phyloP scores from a whole-genome alignment of 1,284 basidiomycete genomes.

The Marasmius fiardii region DNA sequence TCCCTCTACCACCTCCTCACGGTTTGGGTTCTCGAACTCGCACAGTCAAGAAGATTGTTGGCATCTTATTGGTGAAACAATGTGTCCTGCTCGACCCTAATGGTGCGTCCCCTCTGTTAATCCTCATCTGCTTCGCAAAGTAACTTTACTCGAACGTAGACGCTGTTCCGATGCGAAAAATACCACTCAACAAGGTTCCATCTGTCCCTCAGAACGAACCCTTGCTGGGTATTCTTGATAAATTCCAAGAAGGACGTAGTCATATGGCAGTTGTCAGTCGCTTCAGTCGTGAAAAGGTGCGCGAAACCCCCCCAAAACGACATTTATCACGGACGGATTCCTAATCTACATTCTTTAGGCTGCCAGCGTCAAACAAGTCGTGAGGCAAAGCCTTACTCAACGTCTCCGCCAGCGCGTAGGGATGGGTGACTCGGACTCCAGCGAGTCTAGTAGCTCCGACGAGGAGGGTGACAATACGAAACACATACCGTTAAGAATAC shows the following conservation, averaged over 20 bases:
- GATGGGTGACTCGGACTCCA: constrained; percentile 56
- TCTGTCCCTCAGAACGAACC: constrained; percentile 86
- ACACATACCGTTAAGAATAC: constrained; percentile 18
- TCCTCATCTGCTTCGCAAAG: not conserved
- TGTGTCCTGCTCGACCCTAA: constrained; percentile 89
- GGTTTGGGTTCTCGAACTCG: constrained; percentile 27
- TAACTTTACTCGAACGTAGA: constrained; percentile 37
- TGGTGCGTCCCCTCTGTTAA: constrained; percentile 36
- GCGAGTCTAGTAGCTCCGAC: constrained; percentile 36
- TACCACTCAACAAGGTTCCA: constrained; percentile 83
- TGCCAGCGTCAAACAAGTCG: constrained; percentile 63
- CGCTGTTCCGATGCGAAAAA: constrained; percentile 71
- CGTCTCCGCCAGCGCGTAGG: constrained; percentile 63
- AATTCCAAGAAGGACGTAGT: constrained; percentile 87
- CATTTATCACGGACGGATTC: not conserved
- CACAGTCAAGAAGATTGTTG: constrained; percentile 75
- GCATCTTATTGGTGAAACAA: constrained; percentile 81
- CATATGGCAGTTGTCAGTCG: constrained; percentile 90
- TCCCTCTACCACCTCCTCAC: constrained; percentile 38
- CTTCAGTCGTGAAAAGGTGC: constrained; percentile 50
- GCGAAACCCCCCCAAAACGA: not conserved
- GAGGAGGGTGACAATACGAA: constrained; percentile 34
- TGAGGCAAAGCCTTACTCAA: constrained; percentile 70
- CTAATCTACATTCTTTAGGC: constrained; percentile 43
- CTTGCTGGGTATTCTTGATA: constrained; percentile 83